Evolutionary conservation across 805 yeast species (phyloP).

Genomic region (Teunomyces kruisii): DNA sequence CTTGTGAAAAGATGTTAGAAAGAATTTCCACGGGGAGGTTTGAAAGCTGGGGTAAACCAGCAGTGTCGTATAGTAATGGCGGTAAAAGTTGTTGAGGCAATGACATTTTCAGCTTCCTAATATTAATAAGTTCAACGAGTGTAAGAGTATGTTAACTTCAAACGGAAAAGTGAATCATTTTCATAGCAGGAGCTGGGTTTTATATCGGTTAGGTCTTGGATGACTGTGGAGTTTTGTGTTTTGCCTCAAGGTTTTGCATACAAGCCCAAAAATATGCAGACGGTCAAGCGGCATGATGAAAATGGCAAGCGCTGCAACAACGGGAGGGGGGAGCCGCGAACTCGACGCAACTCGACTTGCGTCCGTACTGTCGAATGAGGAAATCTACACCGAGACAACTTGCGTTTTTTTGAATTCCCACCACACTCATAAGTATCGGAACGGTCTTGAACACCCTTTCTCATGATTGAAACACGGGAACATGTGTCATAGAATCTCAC

Average conservation of each 20-base stretch:
- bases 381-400: not conserved
- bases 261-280: not conserved
- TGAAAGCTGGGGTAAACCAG: slow-evolving; percentile 8
- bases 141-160: not conserved
- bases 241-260: slow-evolving; percentile 8
- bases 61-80: not conserved
- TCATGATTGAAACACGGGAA: not conserved
- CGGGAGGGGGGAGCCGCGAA: not conserved
- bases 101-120: not conserved
- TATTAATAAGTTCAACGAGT: not conserved
- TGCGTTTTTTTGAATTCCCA: no score
- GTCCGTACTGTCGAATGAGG: not conserved
- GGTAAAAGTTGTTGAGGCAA: slow-evolving; percentile 3
- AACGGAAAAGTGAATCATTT: not conserved
- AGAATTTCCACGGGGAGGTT: slow-evolving; percentile 11
- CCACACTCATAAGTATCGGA: no score
- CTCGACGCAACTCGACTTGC: not conserved
- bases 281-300: slow-evolving; percentile 1
- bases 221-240: slow-evolving; percentile 4
- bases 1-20: slow-evolving; percentile 3
- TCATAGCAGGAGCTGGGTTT: not conserved
- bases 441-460: no score
- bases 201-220: not conserved
- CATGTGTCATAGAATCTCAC: not conserved
- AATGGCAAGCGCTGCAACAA: slow-evolving; percentile 3